Evolutionary conservation across 2,329 filamentous ascomycete genomes (phyloP), one percentile per base, ranked within the genome.

Genomic region (Fusarium miscanthi): DNA sequence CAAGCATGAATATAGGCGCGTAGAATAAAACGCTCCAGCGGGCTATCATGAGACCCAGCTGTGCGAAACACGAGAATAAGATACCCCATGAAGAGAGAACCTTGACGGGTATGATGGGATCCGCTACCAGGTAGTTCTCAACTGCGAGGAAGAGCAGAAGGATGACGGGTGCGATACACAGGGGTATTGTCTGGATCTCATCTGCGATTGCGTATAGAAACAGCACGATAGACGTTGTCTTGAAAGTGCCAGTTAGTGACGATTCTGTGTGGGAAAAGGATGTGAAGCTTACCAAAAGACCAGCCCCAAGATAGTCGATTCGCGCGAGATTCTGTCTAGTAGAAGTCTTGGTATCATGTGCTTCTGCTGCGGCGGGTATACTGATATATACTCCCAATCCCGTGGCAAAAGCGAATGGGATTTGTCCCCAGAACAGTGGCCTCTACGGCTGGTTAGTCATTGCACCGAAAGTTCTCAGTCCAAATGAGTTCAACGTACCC

Each of bases 11-110:
- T 46, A 94, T 89, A 0, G 94, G 94, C 0, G 91, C 88, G 81
- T 94, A 97, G 84, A 94, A 96, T 12, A 97, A 85, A 4, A 97
- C 87, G 11, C 87, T 87, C 94, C 93, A 97, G 63, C 94, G 91
- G 4, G 92, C 87, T 78, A 93, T 90, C 93, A 97, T 95, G 79
- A 94, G 88, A 25, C 92, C 90, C 1, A 95, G 86, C 54, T 94
- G 93, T 2, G 91, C 88, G 27, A 95, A 77, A 77, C 93, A 95
- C 2, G 92, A 92, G 27, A 95, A 82, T 7, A 95, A 84, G 2
- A 93, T 89, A 35, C 91, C 91, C 33, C 91, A 88, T 16, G 91
- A 93, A 57, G 86, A 87, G 33, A 97, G 87, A 4, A 96, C 86
- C 3, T 87, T 81, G 53, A 95, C 83, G 2, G 94, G 93, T 56